These are phyloP conservation scores for Cryptosporidium andersoni DNA, from an alignment of 169 alveolate genomes.

Conservation along the genomic window DNA sequence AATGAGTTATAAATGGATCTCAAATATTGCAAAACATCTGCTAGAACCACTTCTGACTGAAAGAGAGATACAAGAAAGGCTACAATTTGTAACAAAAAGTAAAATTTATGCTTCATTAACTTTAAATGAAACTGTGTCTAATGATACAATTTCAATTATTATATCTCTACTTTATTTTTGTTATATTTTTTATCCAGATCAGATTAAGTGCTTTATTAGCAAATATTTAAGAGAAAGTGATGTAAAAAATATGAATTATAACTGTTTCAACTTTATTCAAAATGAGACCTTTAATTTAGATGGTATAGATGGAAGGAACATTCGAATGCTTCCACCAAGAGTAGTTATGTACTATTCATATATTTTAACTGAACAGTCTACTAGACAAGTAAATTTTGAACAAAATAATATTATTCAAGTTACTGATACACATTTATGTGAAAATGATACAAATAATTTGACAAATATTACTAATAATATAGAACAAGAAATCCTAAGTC, in stretches of 20 bases:
- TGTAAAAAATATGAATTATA: background rate
- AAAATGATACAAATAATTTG: background rate
- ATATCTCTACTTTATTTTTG: slow-evolving; percentile 38
- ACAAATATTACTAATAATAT: background rate
- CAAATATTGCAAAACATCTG: slow-evolving; percentile 26
- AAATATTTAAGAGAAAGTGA: slow-evolving; percentile 10
- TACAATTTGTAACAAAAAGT: slow-evolving; percentile 10
- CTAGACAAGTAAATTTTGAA: background rate
- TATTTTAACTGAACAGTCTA: background rate
- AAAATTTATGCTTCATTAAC: slow-evolving; percentile 16
- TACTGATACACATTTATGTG: background rate
- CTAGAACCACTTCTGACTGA: slow-evolving; percentile 27
- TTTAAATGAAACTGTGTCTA: slow-evolving; percentile 27
- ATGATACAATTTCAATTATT: slow-evolving; percentile 26
- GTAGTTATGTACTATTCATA: slow-evolving; percentile 28
- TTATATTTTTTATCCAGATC: slow-evolving; percentile 25
- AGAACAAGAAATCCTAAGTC: background rate
- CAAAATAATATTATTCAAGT: background rate
- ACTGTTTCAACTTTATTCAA: too few relatives aligned
- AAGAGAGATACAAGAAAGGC: slow-evolving; percentile 18
- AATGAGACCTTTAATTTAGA: background rate
- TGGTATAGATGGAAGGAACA: background rate
- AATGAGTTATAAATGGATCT: slow-evolving; percentile 6
- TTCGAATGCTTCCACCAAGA: slow-evolving; percentile 33
- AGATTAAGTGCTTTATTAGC: slow-evolving; percentile 1